Conservation (phyloP, 2,329 filamentous ascomycete species). For the Paramyrothecium sp. region DNA sequence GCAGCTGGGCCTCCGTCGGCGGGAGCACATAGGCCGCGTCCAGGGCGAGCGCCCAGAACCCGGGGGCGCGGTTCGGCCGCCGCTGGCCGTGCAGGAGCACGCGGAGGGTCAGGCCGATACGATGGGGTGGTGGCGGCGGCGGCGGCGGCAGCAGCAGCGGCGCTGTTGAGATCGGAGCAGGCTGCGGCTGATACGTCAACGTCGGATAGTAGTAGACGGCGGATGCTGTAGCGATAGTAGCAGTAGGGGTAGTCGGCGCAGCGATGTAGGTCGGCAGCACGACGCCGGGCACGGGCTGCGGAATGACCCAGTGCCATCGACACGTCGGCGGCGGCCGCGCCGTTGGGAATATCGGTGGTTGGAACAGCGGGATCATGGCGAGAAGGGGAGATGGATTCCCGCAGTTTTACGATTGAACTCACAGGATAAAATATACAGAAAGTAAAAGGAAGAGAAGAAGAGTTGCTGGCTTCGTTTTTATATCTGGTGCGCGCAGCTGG, state of each 20-base stretch:
- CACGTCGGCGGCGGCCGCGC: background rate
- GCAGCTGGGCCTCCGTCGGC: conserved; percentile 12
- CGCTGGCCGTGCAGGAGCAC: conserved; percentile 14
- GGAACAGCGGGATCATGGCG: background rate
- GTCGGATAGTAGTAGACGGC: background rate
- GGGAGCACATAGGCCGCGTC: conserved; percentile 12
- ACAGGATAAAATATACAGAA: too few relatives aligned
- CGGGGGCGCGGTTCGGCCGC: background rate
- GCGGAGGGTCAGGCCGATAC: background rate
- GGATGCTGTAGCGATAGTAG: background rate
- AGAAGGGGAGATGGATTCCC: too few relatives aligned
- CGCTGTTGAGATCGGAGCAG: background rate
- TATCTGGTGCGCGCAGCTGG: too few relatives aligned
- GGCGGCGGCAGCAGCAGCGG: background rate
- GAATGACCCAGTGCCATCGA: background rate
- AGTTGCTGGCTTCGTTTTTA: too few relatives aligned
- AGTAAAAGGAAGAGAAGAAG: too few relatives aligned
- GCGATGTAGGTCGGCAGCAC: too few relatives aligned
- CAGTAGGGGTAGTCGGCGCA: too few relatives aligned
- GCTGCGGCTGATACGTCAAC: background rate
- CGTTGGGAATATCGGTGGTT: background rate
- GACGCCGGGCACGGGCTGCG: background rate
- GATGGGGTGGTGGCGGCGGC: background rate
- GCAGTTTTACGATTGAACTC: too few relatives aligned
- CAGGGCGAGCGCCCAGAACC: conserved; percentile 10